Percentiles rank a stretch among this genome's conserved stretches.
phyloP scores from a whole-genome alignment of 1,284 basidiomycete genomes.

The Tilletia setariae region DNA sequence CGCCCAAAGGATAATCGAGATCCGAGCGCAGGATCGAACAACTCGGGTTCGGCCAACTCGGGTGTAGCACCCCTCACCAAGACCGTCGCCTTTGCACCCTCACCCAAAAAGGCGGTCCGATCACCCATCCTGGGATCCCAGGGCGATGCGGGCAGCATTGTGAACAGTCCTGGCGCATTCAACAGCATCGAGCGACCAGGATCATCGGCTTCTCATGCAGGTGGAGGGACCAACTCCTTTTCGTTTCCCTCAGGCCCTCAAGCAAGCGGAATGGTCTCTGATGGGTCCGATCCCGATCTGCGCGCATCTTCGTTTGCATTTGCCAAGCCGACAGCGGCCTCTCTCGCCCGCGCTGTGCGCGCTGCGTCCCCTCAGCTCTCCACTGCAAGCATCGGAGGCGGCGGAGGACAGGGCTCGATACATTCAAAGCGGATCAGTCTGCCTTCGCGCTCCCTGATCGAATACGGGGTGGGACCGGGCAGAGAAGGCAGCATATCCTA shows the following conservation, averaged over 20 bases:
- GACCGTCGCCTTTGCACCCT: conserved; percentile 45
- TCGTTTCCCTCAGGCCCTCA: conserved; percentile 8
- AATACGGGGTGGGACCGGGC: not conserved
- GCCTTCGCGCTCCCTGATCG: not conserved
- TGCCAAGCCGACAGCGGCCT: conserved; percentile 36
- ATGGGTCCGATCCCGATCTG: not conserved
- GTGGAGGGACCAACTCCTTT: too few relatives aligned
- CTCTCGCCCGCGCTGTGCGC: conserved; percentile 23
- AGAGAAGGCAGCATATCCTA: not conserved
- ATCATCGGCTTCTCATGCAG: too few relatives aligned
- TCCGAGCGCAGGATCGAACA: not conserved
- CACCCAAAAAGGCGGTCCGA: conserved; percentile 35
- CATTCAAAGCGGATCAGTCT: not conserved
- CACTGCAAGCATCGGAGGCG: not conserved
- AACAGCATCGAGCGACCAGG: not conserved
- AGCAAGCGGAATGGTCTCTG: not conserved
- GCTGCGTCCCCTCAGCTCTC: not conserved
- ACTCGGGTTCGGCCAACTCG: not conserved
- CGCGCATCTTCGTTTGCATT: conserved; percentile 24
- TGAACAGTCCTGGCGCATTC: not conserved
- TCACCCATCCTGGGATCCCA: not conserved
- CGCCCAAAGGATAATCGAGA: conserved; percentile 14
- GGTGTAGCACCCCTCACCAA: conserved; percentile 22
- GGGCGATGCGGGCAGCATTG: too few relatives aligned
- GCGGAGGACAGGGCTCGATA: not conserved